Base-by-base conservation (phyloP, 768 basidiomycete species). In the Leccinum uliginosum region DNA sequence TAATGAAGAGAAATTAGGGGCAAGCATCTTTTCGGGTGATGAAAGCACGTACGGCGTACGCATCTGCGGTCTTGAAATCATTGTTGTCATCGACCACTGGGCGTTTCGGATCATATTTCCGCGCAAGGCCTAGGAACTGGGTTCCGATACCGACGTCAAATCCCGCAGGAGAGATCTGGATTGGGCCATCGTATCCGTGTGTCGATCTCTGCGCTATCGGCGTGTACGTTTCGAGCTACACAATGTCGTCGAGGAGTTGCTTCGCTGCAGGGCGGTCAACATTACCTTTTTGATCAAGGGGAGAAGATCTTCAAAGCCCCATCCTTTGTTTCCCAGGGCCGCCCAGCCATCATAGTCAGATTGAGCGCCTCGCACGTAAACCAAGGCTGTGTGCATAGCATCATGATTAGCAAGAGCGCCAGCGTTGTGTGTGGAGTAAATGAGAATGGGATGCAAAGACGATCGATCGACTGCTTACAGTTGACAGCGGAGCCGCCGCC, bases 331-430 rank as follows among this genome's bases (percentile, higher is more conserved):
- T 3, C 74, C 74, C 23, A 80, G 67, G 3, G 73, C 64, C 1
- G 47, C 56, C 86, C 85, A 87, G 50, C 80, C 81, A 59, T 88
- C 83, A 47, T 81, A 86, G 63, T 88, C 86, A 0, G 83, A 85
- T 2, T 83, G 80, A 12, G 80, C 68, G 12, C 83, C 79, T 21
- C 85, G 78, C 1, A 78, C 80, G 59, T 86, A 87, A 74, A 81
- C 75, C 65, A 76, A 75, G 62, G 71, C 77, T 68, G 15, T 11
- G 49, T 29, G 10, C 19, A 10, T 4, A 19, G 38, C n/a, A 2
- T 40, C 1, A 43, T 43, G 40, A 11, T 43, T 19, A 2, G n/a
- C n/a, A n/a, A 8, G 19, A 29, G 9, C 9, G n/a, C 0, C 55
- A 43, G 45, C 1, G 24, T 24, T 23, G 15, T n/a, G 14, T 12